These are phyloP conservation scores for Mycena chlorophos DNA, from an alignment of 768 basidiomycete genomes.

Conservation along the genomic window DNA sequence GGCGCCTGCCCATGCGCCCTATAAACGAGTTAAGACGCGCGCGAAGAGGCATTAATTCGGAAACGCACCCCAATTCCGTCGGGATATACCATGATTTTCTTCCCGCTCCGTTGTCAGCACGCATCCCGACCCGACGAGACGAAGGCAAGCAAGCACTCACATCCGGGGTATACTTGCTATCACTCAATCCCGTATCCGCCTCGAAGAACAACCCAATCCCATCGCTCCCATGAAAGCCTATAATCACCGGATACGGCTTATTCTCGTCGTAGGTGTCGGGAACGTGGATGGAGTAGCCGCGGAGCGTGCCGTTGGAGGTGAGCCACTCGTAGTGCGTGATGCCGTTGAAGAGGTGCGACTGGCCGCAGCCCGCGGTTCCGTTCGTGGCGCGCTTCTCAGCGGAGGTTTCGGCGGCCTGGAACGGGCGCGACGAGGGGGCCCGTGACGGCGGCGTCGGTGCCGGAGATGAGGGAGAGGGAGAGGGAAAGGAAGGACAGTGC, in stretches of 20 bases:
- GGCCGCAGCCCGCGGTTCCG: conserved; percentile 11
- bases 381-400: not conserved
- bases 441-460: too few species aligned
- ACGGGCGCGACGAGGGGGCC: too few species aligned
- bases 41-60: not conserved
- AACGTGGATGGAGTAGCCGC: conserved; percentile 12
- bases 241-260: conserved; percentile 6
- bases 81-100: conserved; percentile 19
- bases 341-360: conserved; percentile 8
- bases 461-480: too few species aligned
- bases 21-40: not conserved
- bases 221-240: conserved; percentile 12
- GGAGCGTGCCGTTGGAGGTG: not conserved
- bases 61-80: conserved; percentile 10
- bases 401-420: too few species aligned
- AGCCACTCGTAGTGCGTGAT: conserved; percentile 9
- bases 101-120: not conserved
- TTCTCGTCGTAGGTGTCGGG: conserved; percentile 12
- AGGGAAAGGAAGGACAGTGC: too few species aligned
- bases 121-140: not conserved
- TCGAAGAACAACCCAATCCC: conserved; percentile 16
- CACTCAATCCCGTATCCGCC: conserved; percentile 8
- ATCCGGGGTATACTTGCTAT: conserved; percentile 4
- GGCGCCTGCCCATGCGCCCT: conserved; percentile 18
- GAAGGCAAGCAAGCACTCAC: not conserved